Percentiles rank a stretch among this genome's conserved stretches.
These are phyloP conservation scores for Apostasia ramifera DNA, from an alignment of 106 monocot species.

Conservation along the genomic window DNA sequence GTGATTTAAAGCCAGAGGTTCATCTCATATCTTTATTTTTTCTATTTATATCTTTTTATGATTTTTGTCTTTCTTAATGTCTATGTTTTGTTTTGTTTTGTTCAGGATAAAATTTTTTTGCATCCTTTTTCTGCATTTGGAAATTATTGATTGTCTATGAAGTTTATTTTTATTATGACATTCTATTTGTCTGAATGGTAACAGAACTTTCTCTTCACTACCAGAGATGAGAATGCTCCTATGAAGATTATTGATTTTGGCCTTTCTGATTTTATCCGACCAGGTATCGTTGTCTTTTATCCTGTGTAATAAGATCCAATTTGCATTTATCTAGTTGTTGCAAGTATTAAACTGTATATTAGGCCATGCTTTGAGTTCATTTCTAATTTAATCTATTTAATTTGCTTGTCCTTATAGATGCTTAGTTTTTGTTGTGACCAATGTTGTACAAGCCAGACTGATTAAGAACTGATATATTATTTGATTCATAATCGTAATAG, in stretches of 20 bases:
- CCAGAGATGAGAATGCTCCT: constrained; percentile 22
- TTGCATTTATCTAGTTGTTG: no score
- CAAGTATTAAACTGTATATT: no score
- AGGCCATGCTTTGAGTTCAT: no score
- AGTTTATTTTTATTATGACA: not conserved
- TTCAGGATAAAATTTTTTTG: no score
- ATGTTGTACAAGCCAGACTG: no score
- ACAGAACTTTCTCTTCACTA: constrained; percentile 43
- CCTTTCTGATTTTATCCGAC: constrained; percentile 32
- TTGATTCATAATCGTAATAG: no score
- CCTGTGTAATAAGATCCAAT: no score
- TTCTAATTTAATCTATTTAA: no score
- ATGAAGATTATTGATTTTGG: constrained; percentile 44
- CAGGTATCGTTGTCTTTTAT: constrained; percentile 10
- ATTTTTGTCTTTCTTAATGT: not conserved
- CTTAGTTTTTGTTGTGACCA: no score
- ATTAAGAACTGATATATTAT: no score
- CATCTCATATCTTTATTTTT: not conserved
- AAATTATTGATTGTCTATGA: constrained; percentile 1
- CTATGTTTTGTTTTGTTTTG: not conserved
- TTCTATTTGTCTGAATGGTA: not conserved
- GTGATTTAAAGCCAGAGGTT: constrained; percentile 98
- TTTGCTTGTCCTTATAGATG: no score
- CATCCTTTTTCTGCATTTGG: not conserved
- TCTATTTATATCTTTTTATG: no score